Base-by-base conservation (phyloP, 805 yeast genomes). In the Candida nemodendra region DNA sequence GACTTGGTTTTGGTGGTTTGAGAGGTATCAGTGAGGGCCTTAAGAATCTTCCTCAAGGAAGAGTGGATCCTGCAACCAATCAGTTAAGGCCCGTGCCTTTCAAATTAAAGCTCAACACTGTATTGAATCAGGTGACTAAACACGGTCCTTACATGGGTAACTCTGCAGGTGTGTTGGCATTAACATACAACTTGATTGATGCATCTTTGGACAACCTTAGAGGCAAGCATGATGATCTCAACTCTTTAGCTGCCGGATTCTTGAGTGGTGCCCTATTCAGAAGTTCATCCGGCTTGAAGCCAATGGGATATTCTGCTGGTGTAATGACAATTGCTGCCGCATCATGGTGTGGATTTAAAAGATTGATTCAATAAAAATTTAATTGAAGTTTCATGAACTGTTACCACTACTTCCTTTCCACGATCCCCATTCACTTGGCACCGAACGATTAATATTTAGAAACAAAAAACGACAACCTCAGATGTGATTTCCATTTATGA, bases 101-200 rank as follows among this genome's bases (percentile, higher is more conserved):
- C 38, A 86, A 84, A 62, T 74, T 93, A 61, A 81, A 86, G 62
- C 72, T 90, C 47, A 93, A 93, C 71, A 89, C 96, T 8, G 72
- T 93, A 30, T 76, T 93, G 55, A 93, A 93, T 72, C 86, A 87
- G 59, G 76, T 93, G 56, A 93, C 99, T 27, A 84, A 88, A 58
- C 81, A 96, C 63, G 99, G 99, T 44, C 99, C 99, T 16, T 91
- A 79, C 64, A 66, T 91, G 58, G 99, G 98, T 53, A 93, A 93
- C 70, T 81, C 84, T 36, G 95, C 96, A 12, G 99, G 97, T 68
- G 95, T 89, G 15, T 72, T 93, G 51, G 96, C 97, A 17, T 66
- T 93, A 54, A 76, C 84, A 48, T 93, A 93, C 68, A 93, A 93
- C 68, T 62, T 91, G 50, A 72, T 87, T 51, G 90, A 89, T 65